Percentiles rank a stretch among this genome's conserved stretches.
Evolutionary conservation across 2,329 filamentous ascomycete species (phyloP).

Genomic region (Alternaria sp.): DNA sequence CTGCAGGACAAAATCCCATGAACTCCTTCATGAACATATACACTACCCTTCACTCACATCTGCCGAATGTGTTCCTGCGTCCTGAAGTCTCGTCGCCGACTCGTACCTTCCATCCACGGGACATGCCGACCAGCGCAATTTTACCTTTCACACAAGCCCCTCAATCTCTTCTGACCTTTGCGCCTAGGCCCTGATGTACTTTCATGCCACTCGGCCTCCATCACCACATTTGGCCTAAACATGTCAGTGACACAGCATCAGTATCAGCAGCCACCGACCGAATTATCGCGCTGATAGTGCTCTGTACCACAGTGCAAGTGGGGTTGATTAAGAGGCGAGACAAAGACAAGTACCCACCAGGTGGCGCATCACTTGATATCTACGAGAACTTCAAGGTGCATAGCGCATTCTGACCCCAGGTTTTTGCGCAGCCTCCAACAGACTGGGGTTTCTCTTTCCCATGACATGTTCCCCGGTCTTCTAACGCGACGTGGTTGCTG

Average conservation of each 20-base stretch:
- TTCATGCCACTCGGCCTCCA: neutral
- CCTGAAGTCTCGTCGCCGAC: neutral
- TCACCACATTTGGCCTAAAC: neutral
- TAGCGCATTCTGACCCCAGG: neutral
- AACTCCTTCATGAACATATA: neutral
- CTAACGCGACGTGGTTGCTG: conserved; percentile 1
- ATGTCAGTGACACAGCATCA: neutral
- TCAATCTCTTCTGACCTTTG: neutral
- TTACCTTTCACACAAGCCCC: neutral
- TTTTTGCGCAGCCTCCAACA: neutral
- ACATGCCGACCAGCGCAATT: neutral
- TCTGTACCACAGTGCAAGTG: neutral
- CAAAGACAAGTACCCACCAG: neutral
- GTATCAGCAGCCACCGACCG: neutral
- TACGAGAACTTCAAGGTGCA: neutral
- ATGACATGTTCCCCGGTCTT: neutral
- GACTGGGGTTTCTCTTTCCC: neutral
- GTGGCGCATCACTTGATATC: neutral
- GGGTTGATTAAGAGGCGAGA: conserved; percentile 1
- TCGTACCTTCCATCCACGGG: neutral
- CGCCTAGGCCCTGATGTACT: neutral
- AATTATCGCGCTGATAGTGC: neutral
- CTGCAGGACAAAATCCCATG: neutral
- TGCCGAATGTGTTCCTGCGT: neutral
- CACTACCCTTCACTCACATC: neutral